phyloP scores from a whole-genome alignment of 129 eudicot species.

The Oenanthe sinensis region DNA sequence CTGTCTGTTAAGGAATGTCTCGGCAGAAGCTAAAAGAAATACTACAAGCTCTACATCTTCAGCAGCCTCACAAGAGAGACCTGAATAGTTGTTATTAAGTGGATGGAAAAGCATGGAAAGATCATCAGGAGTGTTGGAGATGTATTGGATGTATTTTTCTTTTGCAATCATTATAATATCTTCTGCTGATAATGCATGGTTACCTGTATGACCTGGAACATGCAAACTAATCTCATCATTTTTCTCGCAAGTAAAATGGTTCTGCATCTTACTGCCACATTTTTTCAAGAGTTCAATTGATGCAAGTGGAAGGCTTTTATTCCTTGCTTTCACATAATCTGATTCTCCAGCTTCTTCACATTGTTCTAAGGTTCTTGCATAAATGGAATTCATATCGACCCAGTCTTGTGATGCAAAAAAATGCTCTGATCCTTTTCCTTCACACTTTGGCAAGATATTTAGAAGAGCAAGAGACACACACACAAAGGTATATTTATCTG shows the following conservation, averaged over 20 bases:
- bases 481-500: not conserved
- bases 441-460: not conserved
- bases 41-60: constrained; percentile 18
- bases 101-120: constrained; percentile 14
- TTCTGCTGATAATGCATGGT: constrained; percentile 3
- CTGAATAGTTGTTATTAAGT: not conserved
- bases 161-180: constrained; percentile 23
- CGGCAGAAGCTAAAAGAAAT: constrained; percentile 11
- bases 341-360: not conserved
- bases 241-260: constrained; percentile 3
- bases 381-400: not conserved
- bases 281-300: constrained; percentile 24
- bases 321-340: not conserved
- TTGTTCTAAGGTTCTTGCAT: not conserved
- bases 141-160: constrained; percentile 20
- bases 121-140: constrained; percentile 5
- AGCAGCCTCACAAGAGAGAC: constrained; percentile 7
- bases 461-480: not conserved
- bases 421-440: not conserved
- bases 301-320: constrained; percentile 8
- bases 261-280: constrained; percentile 15
- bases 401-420: not conserved
- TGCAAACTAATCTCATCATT: not conserved
- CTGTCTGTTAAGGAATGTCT: constrained; percentile 9
- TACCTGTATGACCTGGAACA: not conserved